These are phyloP conservation scores for Blastomyces gilchristii DNA, from an alignment of 2,329 filamentous ascomycete genomes.

Conservation along the genomic window DNA sequence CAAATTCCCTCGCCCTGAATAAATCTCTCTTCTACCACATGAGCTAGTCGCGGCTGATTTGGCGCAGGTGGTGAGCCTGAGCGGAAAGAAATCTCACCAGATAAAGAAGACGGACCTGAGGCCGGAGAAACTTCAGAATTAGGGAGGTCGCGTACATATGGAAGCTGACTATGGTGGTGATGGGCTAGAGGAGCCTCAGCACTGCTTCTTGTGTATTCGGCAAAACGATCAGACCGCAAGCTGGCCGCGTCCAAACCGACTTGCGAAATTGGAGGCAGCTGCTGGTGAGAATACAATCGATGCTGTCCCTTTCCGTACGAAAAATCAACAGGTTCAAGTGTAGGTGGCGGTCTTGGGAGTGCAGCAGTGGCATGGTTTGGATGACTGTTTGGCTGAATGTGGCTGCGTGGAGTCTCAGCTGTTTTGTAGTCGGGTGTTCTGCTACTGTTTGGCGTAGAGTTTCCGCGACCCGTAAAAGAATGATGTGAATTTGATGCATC, in stretches of 20 bases:
- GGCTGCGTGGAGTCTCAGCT: neutral
- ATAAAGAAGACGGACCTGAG: conserved; percentile 21
- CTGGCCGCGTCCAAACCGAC: neutral
- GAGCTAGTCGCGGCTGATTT: conserved; percentile 4
- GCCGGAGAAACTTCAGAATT: conserved; percentile 10
- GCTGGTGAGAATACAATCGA: neutral
- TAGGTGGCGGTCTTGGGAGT: neutral
- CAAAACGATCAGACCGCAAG: neutral
- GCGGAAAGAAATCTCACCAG: neutral
- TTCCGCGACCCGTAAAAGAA: conserved; percentile 5
- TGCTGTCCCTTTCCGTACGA: neutral
- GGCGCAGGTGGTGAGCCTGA: neutral
- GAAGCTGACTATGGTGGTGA: conserved; percentile 17
- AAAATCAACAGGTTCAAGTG: neutral
- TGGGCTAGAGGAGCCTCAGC: conserved; percentile 11
- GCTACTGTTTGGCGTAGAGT: neutral
- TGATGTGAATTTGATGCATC: conserved; percentile 23
- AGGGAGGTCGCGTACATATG: conserved; percentile 12
- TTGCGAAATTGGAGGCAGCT: conserved; percentile 3
- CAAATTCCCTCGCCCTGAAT: conserved; percentile 68
- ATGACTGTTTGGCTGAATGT: neutral
- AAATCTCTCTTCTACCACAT: conserved; percentile 32
- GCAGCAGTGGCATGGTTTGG: neutral
- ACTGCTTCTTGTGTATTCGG: neutral
- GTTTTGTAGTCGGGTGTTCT: neutral